Percentiles rank a stretch among this genome's conserved stretches.
Conservation (phyloP, 1,284 basidiomycete genomes). For the Ustilago crameri region DNA sequence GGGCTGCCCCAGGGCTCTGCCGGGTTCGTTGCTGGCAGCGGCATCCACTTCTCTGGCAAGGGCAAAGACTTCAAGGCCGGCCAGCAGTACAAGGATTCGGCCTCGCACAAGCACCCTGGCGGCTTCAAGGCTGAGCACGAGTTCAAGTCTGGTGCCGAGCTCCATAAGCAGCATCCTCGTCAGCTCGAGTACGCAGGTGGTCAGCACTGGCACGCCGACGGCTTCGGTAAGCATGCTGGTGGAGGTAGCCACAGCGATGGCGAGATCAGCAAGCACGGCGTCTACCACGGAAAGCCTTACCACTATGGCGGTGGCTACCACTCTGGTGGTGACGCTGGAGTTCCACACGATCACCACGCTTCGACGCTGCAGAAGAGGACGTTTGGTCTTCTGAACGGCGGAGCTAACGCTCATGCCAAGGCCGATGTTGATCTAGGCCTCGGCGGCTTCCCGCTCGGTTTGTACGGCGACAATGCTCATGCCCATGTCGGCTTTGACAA, state of each 20-base stretch:
- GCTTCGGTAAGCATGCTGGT: not conserved
- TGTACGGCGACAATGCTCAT: not conserved
- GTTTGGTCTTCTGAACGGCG: slow-evolving; percentile 3
- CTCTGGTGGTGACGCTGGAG: too few relatives aligned
- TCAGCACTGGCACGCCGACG: not conserved
- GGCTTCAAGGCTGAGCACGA: not conserved
- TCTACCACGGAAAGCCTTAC: not conserved
- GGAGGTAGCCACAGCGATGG: not conserved
- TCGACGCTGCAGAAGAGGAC: slow-evolving; percentile 12
- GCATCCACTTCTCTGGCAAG: not conserved
- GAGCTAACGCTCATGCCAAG: slow-evolving; percentile 2
- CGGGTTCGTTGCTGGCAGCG: not conserved
- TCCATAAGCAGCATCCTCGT: not conserved
- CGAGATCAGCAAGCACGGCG: not conserved
- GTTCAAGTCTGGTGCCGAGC: not conserved
- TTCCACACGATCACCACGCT: too few relatives aligned
- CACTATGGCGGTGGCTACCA: too few relatives aligned
- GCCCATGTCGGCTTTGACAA: not conserved
- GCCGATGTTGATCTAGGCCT: slow-evolving; percentile 3
- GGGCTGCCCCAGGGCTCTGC: not conserved
- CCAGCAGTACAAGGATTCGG: too few relatives aligned
- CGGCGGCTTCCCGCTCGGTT: not conserved
- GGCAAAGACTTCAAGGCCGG: too few relatives aligned
- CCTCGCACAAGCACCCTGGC: too few relatives aligned
- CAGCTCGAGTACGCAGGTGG: not conserved